Percentiles rank a stretch among this genome's conserved stretches.
These are phyloP conservation scores for Prinsepia uniflora DNA, from an alignment of 306 rosid genomes.

Conservation along the genomic window DNA sequence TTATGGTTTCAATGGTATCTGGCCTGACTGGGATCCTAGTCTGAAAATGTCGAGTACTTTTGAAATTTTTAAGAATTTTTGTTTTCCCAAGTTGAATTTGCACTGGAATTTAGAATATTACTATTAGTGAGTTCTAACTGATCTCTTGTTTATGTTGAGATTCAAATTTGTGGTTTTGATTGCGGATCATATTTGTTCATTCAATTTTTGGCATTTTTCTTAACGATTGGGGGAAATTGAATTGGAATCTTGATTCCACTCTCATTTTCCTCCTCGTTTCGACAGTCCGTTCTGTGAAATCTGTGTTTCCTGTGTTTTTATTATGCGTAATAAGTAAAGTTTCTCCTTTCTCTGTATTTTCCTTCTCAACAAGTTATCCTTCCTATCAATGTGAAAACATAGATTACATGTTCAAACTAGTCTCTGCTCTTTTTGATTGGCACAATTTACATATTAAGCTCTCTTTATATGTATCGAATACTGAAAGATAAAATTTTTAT, in stretches of 20 bases:
- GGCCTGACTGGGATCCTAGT: constrained; percentile 14
- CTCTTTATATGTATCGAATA: background rate
- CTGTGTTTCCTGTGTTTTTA: constrained; percentile 11
- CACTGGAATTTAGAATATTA: constrained; percentile 9
- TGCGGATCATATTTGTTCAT: background rate
- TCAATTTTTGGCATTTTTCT: background rate
- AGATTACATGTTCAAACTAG: background rate
- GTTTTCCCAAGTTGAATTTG: background rate
- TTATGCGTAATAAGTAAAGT: background rate
- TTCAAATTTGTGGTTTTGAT: background rate
- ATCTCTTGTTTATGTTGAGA: background rate
- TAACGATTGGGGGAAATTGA: background rate
- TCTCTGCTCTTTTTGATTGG: background rate
- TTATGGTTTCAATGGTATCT: constrained; percentile 13
- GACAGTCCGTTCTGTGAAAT: background rate
- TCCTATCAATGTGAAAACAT: background rate
- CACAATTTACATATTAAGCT: background rate
- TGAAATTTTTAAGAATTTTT: background rate
- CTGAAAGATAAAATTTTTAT: constrained; percentile 14
- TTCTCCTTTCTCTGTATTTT: background rate
- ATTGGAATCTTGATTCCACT: background rate
- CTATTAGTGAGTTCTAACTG: constrained; percentile 10
- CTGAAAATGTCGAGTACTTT: background rate
- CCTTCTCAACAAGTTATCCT: background rate
- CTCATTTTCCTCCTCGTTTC: background rate